Percentiles rank a stretch among this genome's conserved stretches.
Conservation (phyloP, 179 eudicot species). For the Sideroxylon spinosum region DNA sequence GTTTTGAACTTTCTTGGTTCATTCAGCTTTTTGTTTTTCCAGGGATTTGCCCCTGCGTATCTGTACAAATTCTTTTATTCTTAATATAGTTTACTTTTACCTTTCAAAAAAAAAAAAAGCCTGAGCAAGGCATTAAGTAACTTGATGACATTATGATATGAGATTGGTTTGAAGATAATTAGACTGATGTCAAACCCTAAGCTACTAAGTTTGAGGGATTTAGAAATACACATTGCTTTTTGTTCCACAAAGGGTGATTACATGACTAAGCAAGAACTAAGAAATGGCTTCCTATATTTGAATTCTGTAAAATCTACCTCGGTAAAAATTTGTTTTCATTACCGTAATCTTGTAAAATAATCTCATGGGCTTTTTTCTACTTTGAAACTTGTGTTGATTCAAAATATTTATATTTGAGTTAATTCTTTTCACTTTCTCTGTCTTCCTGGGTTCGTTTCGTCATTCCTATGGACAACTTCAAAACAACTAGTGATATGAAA, state of each 20-base stretch:
- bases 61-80: no score
- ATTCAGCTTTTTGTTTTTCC: no score
- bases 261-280: neutral
- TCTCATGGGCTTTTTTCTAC: no score
- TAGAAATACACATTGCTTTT: neutral
- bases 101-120: no score
- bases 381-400: neutral
- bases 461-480: neutral
- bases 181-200: neutral
- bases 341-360: constrained; percentile 11
- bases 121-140: neutral
- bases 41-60: no score
- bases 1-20: no score
- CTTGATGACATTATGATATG: constrained; percentile 1
- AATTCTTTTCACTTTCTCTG: neutral
- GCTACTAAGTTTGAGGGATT: neutral
- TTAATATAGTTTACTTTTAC: no score
- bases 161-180: neutral
- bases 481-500: neutral
- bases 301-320: constrained; percentile 9
- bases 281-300: constrained; percentile 3
- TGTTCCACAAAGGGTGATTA: neutral
- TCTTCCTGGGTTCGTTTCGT: neutral
- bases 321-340: constrained; percentile 28
- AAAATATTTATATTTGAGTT: neutral